These are phyloP conservation scores for Calcarisporium arbuscula DNA, from an alignment of 2,329 filamentous ascomycete genomes.

Conservation along the genomic window DNA sequence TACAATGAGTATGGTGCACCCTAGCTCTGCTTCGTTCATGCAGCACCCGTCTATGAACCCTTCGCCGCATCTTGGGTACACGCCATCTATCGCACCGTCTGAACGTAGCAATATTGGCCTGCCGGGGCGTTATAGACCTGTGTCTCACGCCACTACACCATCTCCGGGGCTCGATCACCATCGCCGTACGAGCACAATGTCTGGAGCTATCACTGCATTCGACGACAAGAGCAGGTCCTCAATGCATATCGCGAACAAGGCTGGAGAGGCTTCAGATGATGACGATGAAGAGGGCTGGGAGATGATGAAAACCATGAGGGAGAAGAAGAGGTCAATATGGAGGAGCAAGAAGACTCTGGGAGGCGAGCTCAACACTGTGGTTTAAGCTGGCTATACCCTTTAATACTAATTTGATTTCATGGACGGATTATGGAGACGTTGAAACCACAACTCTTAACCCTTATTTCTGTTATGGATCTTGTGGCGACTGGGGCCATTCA, in stretches of 20 bases:
- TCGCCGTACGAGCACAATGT: constrained; percentile 28
- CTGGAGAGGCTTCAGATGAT: constrained; percentile 39
- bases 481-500: too few relatives aligned
- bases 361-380: constrained; percentile 42
- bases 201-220: constrained; percentile 23
- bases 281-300: constrained; percentile 64
- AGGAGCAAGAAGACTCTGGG: constrained; percentile 48
- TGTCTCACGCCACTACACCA: constrained; percentile 55
- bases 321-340: constrained; percentile 63
- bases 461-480: too few relatives aligned
- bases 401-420: constrained; percentile 9
- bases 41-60: constrained; percentile 32
- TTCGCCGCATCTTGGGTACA: constrained; percentile 53
- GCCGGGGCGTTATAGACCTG: constrained; percentile 83
- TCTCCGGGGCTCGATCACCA: constrained; percentile 26
- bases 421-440: constrained; percentile 1
- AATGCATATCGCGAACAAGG: constrained; percentile 32
- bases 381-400: too few relatives aligned
- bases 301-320: constrained; percentile 62
- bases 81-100: constrained; percentile 87
- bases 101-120: constrained; percentile 92
- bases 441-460: too few relatives aligned
- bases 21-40: constrained; percentile 54
- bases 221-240: constrained; percentile 26
- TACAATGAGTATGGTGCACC: constrained; percentile 81